Base-by-base conservation (phyloP, 495 filamentous ascomycete genomes). In the Podospora bellae-mahoneyi region DNA sequence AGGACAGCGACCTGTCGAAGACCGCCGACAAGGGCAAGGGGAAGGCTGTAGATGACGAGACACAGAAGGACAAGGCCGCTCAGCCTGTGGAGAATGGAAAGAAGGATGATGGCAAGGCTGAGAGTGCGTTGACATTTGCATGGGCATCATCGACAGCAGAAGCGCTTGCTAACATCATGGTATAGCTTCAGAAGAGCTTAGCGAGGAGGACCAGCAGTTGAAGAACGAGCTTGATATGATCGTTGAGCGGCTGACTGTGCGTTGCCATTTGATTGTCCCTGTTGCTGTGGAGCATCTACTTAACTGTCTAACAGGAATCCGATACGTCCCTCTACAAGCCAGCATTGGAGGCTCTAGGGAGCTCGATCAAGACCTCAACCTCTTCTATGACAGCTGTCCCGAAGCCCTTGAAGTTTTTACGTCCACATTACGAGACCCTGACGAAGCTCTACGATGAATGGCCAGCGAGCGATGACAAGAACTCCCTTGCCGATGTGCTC, bases 321-420 rank as follows among this genome's bases (percentile, higher is more conserved):
- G 91, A 99, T 78, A 86, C 87, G 48, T 86, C 86, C 66, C 91
- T 98, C 70, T 97, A 99, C 81, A 92, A 91, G 74, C 89, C 94
- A 65, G 90, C 95, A 56, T 83, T 99, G 70, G 93, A 97, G 76
- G 89, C 92, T 65, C 97, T 99, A 86, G 97, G 96, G 83, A 91
- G 87, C 73, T 95, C 91, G 74, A 99, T 99, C 82, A 97, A 96
- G 82, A 99, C 96, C 55, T 97, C 95, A 55, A 99, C 95, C 56
- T 96, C 92, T 54, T 99, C 95, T 13, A 98, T 99, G 95, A 99
- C 95, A 20, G 95, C 95, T 55, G 94, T 99, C 65, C 95, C 95
- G 1, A 98, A 98, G 81, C 95, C 95, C 54, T 87, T 99, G 66
- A 99, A 99, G 78, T 98, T 99, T 79, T 87, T 99, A 65, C 87